Percentiles rank a stretch among this genome's conserved stretches.
phyloP scores from a whole-genome alignment of 2,329 filamentous ascomycete genomes.

The Stagonosporopsis rhizophila region DNA sequence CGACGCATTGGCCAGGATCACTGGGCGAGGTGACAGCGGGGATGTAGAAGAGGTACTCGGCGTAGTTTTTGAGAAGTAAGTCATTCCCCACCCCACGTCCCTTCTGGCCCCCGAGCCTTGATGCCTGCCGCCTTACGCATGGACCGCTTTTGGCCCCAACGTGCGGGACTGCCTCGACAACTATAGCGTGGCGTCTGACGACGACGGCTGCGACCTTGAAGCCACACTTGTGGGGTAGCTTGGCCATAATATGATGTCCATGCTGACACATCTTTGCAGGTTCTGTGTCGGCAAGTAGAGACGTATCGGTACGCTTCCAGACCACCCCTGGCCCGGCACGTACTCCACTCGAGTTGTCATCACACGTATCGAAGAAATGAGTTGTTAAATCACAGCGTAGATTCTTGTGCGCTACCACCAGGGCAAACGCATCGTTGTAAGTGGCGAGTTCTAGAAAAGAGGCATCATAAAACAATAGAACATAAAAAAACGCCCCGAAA shows the following conservation, averaged over 20 bases:
- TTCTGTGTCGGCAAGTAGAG: slow-evolving; percentile 33
- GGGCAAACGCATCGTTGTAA: background rate
- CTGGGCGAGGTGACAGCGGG: slow-evolving; percentile 80
- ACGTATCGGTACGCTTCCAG: background rate
- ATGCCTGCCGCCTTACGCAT: slow-evolving; percentile 2
- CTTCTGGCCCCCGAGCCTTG: background rate
- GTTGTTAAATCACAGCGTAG: background rate
- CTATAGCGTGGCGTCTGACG: slow-evolving; percentile 36
- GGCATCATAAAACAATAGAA: background rate
- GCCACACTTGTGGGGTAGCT: background rate
- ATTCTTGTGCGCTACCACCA: background rate
- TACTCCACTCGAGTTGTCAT: background rate
- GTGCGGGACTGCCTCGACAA: slow-evolving; percentile 8
- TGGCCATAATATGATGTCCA: background rate
- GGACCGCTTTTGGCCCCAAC: slow-evolving; percentile 10
- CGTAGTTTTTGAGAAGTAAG: slow-evolving; percentile 96
- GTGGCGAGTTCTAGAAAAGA: background rate
- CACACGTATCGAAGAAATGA: background rate
- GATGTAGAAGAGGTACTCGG: slow-evolving; percentile 96
- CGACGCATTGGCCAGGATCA: slow-evolving; percentile 73
- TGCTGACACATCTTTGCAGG: slow-evolving; percentile 14
- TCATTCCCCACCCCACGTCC: slow-evolving; percentile 28
- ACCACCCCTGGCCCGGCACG: background rate
- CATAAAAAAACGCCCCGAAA: background rate
- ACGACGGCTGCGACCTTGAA: background rate